phyloP scores from a whole-genome alignment of 1,139 yeast species.

The Lodderomyces metapsilosis region DNA sequence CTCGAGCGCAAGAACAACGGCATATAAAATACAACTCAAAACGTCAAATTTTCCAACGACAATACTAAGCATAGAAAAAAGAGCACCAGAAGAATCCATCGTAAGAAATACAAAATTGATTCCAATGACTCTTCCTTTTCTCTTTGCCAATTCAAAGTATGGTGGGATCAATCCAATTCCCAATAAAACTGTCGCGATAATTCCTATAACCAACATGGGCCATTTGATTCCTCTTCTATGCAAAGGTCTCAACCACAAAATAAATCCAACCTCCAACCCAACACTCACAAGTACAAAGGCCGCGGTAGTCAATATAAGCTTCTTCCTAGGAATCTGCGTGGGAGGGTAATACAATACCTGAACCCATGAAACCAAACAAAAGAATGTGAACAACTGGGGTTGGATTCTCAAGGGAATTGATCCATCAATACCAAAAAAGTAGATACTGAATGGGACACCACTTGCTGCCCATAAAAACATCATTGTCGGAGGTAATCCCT shows the following conservation, averaged over 20 bases:
- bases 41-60: constrained; percentile 63
- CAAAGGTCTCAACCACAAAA: constrained; percentile 66
- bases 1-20: constrained; percentile 70
- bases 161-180: constrained; percentile 87
- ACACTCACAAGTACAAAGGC: constrained; percentile 45
- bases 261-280: constrained; percentile 69
- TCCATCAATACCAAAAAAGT: constrained; percentile 70
- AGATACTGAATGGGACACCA: constrained; percentile 81
- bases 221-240: constrained; percentile 61
- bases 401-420: constrained; percentile 79
- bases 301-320: constrained; percentile 35
- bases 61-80: constrained; percentile 67
- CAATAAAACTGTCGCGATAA: constrained; percentile 70
- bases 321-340: constrained; percentile 32
- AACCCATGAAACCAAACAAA: constrained; percentile 65
- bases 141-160: constrained; percentile 75
- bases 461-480: constrained; percentile 81
- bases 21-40: constrained; percentile 75
- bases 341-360: constrained; percentile 88
- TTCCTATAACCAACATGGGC: constrained; percentile 80
- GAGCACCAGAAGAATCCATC: constrained; percentile 82
- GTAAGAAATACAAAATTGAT: constrained; percentile 77
- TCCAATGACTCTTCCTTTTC: constrained; percentile 83
- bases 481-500: constrained; percentile 84
- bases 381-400: constrained; percentile 78